Percentiles rank a stretch among this genome's conserved stretches.
These are phyloP conservation scores for Cudoniella acicularis DNA, from an alignment of 495 filamentous ascomycete genomes.

Conservation along the genomic window DNA sequence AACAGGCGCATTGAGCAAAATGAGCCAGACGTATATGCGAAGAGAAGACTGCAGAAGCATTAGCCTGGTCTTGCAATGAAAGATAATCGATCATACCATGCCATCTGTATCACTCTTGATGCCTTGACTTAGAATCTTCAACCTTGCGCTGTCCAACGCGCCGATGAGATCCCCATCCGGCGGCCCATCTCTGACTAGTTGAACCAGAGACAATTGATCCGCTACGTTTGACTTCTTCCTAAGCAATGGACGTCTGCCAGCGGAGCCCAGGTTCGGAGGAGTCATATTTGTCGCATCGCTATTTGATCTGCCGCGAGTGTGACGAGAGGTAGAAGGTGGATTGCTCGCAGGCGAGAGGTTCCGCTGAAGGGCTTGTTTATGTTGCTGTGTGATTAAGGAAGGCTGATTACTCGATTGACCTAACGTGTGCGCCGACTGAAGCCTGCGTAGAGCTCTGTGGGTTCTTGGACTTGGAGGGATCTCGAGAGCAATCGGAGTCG, in stretches of 20 bases:
- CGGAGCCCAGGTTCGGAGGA: slow-evolving; percentile 9
- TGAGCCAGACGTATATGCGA: slow-evolving; percentile 93
- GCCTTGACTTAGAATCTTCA: slow-evolving; percentile 72
- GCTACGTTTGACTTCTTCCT: slow-evolving; percentile 42
- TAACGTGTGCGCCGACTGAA: slow-evolving; percentile 54
- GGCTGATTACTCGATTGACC: slow-evolving; percentile 31
- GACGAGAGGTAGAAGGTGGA: slow-evolving; percentile 20
- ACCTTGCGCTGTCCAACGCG: slow-evolving; percentile 69
- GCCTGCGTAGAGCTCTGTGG: slow-evolving; percentile 48
- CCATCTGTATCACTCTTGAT: slow-evolving; percentile 82
- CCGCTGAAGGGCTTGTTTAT: slow-evolving; percentile 29
- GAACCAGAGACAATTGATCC: slow-evolving; percentile 61
- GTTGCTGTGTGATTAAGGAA: slow-evolving; percentile 28
- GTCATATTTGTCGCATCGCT: slow-evolving; percentile 56
- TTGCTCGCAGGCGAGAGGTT: slow-evolving; percentile 22
- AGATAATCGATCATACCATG: slow-evolving; percentile 59
- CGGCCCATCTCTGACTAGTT: slow-evolving; percentile 66
- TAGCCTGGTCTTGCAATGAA: neutral
- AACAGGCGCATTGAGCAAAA: slow-evolving; percentile 80
- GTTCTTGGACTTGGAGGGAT: slow-evolving; percentile 42
- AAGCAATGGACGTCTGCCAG: slow-evolving; percentile 10
- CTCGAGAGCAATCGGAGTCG: slow-evolving; percentile 23
- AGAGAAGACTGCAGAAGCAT: slow-evolving; percentile 68
- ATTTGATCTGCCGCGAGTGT: slow-evolving; percentile 58
- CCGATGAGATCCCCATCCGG: slow-evolving; percentile 61